A percentile compares a stretch with the other conserved stretches of the same genome.
These are phyloP conservation scores for Suillus paluster DNA, from an alignment of 768 basidiomycete species.

Conservation along the genomic window DNA sequence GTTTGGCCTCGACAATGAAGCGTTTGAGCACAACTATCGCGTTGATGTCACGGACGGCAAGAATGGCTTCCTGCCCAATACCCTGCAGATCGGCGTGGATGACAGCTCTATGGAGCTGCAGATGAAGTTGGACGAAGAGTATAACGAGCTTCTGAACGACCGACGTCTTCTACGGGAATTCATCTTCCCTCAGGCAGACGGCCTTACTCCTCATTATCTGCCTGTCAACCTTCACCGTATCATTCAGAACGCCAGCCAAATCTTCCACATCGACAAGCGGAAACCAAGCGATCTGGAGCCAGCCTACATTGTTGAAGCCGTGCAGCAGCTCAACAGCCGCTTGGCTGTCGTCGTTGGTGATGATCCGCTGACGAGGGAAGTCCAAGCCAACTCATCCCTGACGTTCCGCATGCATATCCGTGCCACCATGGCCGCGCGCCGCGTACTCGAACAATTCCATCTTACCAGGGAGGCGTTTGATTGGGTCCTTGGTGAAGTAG, in stretches of 20 bases:
- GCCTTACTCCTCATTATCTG: conserved; percentile 77
- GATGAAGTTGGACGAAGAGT: conserved; percentile 82
- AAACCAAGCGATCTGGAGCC: conserved; percentile 94
- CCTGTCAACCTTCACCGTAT: conserved; percentile 97
- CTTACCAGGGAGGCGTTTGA: conserved; percentile 94
- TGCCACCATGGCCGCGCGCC: conserved; percentile 83
- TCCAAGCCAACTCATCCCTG: conserved; percentile 87
- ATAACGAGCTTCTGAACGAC: conserved; percentile 65
- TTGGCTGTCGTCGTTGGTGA: conserved; percentile 89
- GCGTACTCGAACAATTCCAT: conserved; percentile 87
- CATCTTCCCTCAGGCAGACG: conserved; percentile 80
- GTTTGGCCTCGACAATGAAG: conserved; percentile 76
- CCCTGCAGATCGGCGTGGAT: conserved; percentile 87
- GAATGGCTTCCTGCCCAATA: conserved; percentile 79
- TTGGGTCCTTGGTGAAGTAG: conserved; percentile 95
- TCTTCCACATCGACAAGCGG: conserved; percentile 95
- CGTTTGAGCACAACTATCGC: conserved; percentile 92
- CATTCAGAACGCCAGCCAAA: conserved; percentile 92
- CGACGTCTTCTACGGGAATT: conserved; percentile 79
- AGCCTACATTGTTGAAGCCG: conserved; percentile 79
- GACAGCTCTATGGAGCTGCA: conserved; percentile 86
- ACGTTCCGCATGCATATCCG: conserved; percentile 94
- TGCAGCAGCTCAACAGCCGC: conserved; percentile 73
- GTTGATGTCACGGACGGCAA: conserved; percentile 89
- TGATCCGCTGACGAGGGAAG: conserved; percentile 73